A percentile compares a stretch with the other conserved stretches of the same genome.
Evolutionary conservation across 2,329 filamentous ascomycete genomes (phyloP).

Genomic region (Alternaria sp.): DNA sequence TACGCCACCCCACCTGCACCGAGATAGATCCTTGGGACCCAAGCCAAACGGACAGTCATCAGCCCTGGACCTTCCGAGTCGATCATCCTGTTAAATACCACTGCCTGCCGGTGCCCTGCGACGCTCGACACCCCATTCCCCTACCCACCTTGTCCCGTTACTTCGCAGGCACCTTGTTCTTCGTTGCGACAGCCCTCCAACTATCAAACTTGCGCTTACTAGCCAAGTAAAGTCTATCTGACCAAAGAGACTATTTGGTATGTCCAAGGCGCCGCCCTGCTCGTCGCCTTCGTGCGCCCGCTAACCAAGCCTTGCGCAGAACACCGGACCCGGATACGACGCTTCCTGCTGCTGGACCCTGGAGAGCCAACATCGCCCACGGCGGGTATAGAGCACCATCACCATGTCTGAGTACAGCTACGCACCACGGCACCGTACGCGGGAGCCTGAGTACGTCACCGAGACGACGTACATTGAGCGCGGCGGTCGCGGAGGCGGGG

Average conservation of each 20-base stretch:
- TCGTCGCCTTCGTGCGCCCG: conserved; percentile 12
- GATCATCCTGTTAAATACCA: conserved; percentile 31
- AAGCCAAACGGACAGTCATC: conserved; percentile 33
- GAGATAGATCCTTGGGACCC: conserved; percentile 23
- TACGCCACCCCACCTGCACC: conserved; percentile 30
- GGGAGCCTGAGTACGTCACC: conserved; percentile 60
- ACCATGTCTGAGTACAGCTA: conserved; percentile 62
- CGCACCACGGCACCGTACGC: conserved; percentile 58
- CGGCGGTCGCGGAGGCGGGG: conserved; percentile 55
- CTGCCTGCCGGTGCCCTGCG: conserved; percentile 28
- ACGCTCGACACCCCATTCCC: conserved; percentile 19
- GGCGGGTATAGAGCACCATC: conserved; percentile 29
- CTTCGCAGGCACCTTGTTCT: conserved; percentile 38
- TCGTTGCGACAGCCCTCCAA: conserved; percentile 32
- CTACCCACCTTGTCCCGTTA: conserved; percentile 32
- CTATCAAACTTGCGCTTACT: conserved; percentile 22
- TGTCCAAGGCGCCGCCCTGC: conserved; percentile 11
- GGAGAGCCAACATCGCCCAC: conserved; percentile 21
- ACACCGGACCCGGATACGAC: conserved; percentile 13
- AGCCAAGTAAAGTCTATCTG: conserved; percentile 24
- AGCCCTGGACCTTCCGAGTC: conserved; percentile 19
- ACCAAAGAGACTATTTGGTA: conserved; percentile 31
- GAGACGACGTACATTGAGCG: conserved; percentile 62
- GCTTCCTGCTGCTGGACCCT: conserved; percentile 16
- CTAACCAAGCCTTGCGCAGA: conserved; percentile 32